A percentile compares a stretch with the other conserved stretches of the same genome.
Evolutionary conservation across 495 filamentous ascomycete species (phyloP).

Genomic region (Penicillium mononematosum): DNA sequence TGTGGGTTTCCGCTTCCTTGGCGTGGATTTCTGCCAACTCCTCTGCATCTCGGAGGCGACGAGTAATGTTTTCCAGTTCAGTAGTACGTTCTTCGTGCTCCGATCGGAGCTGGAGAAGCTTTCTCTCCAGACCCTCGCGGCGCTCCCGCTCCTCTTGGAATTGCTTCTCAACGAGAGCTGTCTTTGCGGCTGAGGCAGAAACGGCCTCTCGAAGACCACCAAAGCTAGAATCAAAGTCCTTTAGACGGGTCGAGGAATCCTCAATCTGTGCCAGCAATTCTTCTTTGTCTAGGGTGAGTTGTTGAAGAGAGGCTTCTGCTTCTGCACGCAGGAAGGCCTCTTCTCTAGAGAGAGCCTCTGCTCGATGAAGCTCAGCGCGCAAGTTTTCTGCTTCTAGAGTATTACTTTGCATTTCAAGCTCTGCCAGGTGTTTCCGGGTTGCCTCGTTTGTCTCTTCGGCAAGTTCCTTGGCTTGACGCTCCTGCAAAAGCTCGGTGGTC

Average conservation of each 20-base stretch:
- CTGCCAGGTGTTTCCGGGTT: conserved; percentile 75
- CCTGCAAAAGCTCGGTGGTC: conserved; percentile 69
- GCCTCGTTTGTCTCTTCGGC: conserved; percentile 86
- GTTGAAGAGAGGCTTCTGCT: conserved; percentile 66
- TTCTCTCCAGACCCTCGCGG: conserved; percentile 74
- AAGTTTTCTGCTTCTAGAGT: conserved; percentile 80
- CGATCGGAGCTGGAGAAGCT: conserved; percentile 71
- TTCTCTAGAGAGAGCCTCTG: conserved; percentile 71
- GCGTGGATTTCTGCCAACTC: conserved; percentile 87
- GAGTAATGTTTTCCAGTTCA: conserved; percentile 73
- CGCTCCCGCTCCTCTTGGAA: conserved; percentile 79
- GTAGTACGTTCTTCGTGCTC: conserved; percentile 82
- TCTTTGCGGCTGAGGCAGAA: conserved; percentile 71
- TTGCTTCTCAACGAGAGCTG: conserved; percentile 71
- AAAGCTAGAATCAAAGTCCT: conserved; percentile 71
- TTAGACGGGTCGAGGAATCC: conserved; percentile 62
- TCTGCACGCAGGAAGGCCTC: conserved; percentile 73
- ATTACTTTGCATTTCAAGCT: conserved; percentile 82
- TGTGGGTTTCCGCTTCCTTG: conserved; percentile 82
- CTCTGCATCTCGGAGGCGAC: conserved; percentile 80
- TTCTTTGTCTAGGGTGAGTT: conserved; percentile 79
- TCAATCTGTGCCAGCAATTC: conserved; percentile 70
- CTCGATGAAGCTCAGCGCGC: conserved; percentile 76
- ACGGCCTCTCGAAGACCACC: conserved; percentile 76
- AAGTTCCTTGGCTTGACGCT: conserved; percentile 73